A percentile compares a stretch with the other conserved stretches of the same genome.
Conservation (phyloP, 768 basidiomycete species). For the Russula sp. region DNA sequence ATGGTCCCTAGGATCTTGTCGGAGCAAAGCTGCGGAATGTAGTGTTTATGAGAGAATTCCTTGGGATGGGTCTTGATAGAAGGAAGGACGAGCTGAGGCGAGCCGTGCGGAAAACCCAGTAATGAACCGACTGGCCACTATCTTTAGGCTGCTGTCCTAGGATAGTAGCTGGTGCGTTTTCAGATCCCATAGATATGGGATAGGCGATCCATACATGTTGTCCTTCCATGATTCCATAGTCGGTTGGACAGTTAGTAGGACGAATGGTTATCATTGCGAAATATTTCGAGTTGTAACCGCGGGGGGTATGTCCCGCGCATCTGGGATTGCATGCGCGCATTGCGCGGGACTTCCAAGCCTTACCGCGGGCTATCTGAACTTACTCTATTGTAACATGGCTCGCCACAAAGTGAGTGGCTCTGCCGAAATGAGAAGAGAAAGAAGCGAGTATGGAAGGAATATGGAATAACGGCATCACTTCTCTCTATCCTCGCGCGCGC, state of each 20-base stretch:
- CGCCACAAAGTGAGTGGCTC: conserved; percentile 5
- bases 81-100: no score
- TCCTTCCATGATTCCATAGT: background rate
- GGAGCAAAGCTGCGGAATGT: no score
- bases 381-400: background rate
- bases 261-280: background rate
- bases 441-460: background rate
- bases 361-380: background rate
- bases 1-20: no score
- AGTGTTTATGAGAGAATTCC: no score
- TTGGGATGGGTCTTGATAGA: no score
- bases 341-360: no score
- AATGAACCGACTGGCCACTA: conserved; percentile 1
- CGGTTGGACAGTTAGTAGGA: background rate
- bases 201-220: background rate
- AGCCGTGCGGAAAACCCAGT: no score
- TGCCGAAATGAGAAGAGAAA: background rate
- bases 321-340: no score
- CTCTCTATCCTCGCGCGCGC: conserved; percentile 11
- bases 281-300: background rate
- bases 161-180: background rate
- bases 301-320: no score
- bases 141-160: background rate
- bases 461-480: background rate
- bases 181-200: background rate